A percentile compares a stretch with the other conserved stretches of the same genome.
phyloP scores from a whole-genome alignment of 345 rosid genomes.

The Salix arbutifolia region DNA sequence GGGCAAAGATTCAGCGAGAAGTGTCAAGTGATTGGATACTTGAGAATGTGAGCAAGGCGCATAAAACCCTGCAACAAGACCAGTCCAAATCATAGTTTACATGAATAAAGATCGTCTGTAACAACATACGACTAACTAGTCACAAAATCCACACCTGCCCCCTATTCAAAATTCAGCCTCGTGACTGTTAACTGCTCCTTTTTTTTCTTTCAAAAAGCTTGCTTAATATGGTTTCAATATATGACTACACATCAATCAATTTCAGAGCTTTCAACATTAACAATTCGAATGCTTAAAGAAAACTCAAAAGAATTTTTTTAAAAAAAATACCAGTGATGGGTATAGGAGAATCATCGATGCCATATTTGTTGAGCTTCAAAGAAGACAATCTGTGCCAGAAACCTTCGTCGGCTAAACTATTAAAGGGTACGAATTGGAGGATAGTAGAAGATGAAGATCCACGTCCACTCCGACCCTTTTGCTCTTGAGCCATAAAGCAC shows the following conservation, averaged over 20 bases:
- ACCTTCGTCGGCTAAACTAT: slow-evolving; percentile 81
- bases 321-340: slow-evolving; percentile 62
- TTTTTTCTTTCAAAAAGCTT: background rate
- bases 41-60: slow-evolving; percentile 87
- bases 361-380: slow-evolving; percentile 74
- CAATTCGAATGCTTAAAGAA: background rate
- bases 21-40: slow-evolving; percentile 67
- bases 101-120: background rate
- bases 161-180: background rate
- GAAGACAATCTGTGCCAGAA: slow-evolving; percentile 91
- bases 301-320: background rate
- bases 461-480: slow-evolving; percentile 16
- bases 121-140: background rate
- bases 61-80: slow-evolving; percentile 50
- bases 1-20: slow-evolving; percentile 68
- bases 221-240: background rate
- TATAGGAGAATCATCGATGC: slow-evolving; percentile 89
- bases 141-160: background rate
- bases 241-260: background rate
- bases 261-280: background rate
- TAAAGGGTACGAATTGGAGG: slow-evolving; percentile 74
- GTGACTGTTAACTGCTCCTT: background rate
- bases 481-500: slow-evolving; percentile 14
- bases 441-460: slow-evolving; percentile 18
- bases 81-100: background rate